Conservation (phyloP, 257 asterid species). For the Salvia miltiorrhiza region DNA sequence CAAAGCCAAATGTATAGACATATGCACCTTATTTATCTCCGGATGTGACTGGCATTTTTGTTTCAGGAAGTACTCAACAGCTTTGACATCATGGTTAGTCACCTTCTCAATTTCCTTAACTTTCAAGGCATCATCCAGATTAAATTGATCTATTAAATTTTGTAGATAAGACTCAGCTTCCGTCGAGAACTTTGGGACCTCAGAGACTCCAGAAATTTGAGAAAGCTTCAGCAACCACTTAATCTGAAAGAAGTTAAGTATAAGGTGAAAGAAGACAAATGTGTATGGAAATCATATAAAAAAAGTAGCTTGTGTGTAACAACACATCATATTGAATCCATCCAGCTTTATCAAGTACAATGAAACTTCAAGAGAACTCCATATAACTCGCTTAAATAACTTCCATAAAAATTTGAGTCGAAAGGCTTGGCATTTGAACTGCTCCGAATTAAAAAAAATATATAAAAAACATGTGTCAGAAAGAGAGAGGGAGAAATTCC, state of each 20-base stretch:
- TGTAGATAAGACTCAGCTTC: slow-evolving; percentile 63
- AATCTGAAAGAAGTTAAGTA: slow-evolving; percentile 47
- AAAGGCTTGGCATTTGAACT: not conserved
- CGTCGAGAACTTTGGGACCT: slow-evolving; percentile 69
- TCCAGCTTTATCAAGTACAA: not conserved
- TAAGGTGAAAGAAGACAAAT: not conserved
- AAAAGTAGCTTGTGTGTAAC: not conserved
- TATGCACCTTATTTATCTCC: slow-evolving; percentile 61
- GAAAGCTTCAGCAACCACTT: slow-evolving; percentile 87
- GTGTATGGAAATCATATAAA: not conserved
- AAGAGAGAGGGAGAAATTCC: not conserved
- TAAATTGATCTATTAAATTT: slow-evolving; percentile 54
- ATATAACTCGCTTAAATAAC: not conserved
- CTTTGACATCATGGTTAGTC: slow-evolving; percentile 62
- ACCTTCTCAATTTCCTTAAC: slow-evolving; percentile 51
- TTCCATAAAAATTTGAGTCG: not conserved
- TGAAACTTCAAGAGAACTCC: not conserved
- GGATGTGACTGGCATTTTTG: slow-evolving; percentile 62
- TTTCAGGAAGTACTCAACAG: slow-evolving; percentile 54
- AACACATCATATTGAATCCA: not conserved
- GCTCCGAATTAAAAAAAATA: not conserved
- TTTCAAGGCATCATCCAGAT: slow-evolving; percentile 38
- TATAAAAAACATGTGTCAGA: not conserved
- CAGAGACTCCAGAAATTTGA: slow-evolving; percentile 57
- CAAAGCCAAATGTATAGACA: not conserved